These are phyloP conservation scores for Zygoascus bituminiphila DNA, from an alignment of 805 yeast species.

Conservation along the genomic window DNA sequence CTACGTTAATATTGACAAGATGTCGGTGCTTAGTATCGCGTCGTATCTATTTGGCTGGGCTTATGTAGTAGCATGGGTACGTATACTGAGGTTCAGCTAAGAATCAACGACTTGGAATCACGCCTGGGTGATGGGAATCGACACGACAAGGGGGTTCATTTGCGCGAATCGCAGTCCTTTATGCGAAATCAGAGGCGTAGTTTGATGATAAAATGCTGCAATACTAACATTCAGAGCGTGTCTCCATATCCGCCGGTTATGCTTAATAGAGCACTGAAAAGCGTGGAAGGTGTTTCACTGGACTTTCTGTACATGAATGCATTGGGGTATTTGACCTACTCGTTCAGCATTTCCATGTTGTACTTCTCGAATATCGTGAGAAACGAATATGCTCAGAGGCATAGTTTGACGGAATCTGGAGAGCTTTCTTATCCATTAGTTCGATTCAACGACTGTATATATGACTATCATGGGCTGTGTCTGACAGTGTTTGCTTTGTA, in stretches of 20 bases:
- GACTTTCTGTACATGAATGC: slow-evolving; percentile 31
- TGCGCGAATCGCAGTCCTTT: too few relatives aligned
- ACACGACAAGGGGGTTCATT: background rate
- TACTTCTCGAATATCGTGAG: slow-evolving; percentile 28
- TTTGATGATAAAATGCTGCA: background rate
- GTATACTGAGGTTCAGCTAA: slow-evolving; percentile 2
- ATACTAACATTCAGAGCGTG: slow-evolving; percentile 21
- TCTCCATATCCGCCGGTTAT: slow-evolving; percentile 32
- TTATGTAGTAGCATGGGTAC: slow-evolving; percentile 19
- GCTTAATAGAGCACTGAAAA: slow-evolving; percentile 24
- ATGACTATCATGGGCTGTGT: slow-evolving; percentile 37
- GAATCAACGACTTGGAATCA: too few relatives aligned
- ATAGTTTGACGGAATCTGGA: slow-evolving; percentile 17
- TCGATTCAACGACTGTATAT: slow-evolving; percentile 37
- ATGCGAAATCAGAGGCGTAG: background rate
- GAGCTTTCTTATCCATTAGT: slow-evolving; percentile 32
- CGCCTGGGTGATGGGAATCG: background rate
- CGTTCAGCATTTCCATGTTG: slow-evolving; percentile 25
- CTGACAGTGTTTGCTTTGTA: slow-evolving; percentile 30
- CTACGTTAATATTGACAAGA: too few relatives aligned
- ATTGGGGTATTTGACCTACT: slow-evolving; percentile 30
- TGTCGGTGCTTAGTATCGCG: too few relatives aligned
- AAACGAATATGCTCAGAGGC: slow-evolving; percentile 29
- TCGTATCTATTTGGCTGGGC: slow-evolving; percentile 21
- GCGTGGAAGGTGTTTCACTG: slow-evolving; percentile 32